Conservation (phyloP, 2,329 filamentous ascomycete species). For the Alternaria panax region DNA sequence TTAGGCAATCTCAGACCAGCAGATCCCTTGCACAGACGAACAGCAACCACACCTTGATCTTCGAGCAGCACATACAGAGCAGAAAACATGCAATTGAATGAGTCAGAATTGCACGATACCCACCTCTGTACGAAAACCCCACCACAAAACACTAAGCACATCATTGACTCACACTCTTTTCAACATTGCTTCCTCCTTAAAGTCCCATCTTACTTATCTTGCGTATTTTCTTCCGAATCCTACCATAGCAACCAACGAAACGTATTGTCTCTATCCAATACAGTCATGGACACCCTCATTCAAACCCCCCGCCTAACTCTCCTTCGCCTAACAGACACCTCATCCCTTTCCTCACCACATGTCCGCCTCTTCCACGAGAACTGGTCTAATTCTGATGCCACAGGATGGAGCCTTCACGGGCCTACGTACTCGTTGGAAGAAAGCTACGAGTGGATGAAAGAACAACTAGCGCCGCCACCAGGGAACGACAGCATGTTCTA, state of each 20-base stretch:
- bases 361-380: slow-evolving; percentile 39
- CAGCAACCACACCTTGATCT: background rate
- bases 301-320: slow-evolving; percentile 34
- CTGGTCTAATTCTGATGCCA: slow-evolving; percentile 32
- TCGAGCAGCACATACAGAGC: background rate
- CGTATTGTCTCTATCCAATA: background rate
- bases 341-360: slow-evolving; percentile 19
- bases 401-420: slow-evolving; percentile 39
- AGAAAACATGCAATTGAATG: no score
- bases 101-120: background rate
- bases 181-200: background rate
- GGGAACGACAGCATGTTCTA: slow-evolving; percentile 24
- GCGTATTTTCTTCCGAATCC: background rate
- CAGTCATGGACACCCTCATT: slow-evolving; percentile 5
- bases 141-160: background rate
- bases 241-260: background rate
- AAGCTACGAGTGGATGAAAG: slow-evolving; percentile 29
- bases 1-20: no score
- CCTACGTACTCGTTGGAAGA: slow-evolving; percentile 24
- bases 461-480: slow-evolving; percentile 7
- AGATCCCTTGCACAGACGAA: background rate
- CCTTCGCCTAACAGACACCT: slow-evolving; percentile 29
- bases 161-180: background rate
- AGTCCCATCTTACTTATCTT: background rate
- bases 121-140: background rate